phyloP scores from a whole-genome alignment of 345 rosid species.

The Xanthoceras sorbifolium region DNA sequence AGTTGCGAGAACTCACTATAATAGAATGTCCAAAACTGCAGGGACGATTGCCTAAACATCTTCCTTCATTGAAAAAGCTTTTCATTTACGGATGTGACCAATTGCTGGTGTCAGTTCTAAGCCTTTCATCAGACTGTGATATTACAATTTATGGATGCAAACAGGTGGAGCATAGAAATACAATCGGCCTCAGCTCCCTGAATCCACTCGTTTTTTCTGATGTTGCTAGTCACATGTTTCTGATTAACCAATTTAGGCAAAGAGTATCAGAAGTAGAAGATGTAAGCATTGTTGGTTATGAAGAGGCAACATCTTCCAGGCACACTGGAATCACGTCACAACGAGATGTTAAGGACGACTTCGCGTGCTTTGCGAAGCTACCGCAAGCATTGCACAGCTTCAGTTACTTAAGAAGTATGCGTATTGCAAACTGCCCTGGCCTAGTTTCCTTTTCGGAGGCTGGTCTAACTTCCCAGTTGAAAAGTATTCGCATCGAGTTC shows the following conservation, averaged over 20 bases:
- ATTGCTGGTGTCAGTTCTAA: constrained; percentile 8
- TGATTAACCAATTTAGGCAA: neutral
- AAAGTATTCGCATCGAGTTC: neutral
- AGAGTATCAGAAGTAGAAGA: neutral
- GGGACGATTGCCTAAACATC: constrained; percentile 24
- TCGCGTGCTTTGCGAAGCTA: neutral
- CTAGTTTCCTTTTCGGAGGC: neutral
- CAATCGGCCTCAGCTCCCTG: neutral
- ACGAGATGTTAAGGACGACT: neutral
- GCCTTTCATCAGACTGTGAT: neutral
- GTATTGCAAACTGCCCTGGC: neutral
- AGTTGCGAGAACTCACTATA: constrained; percentile 33
- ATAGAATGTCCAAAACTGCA: constrained; percentile 26
- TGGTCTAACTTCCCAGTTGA: constrained; percentile 1
- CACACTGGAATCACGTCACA: too few relatives aligned
- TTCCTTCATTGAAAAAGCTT: constrained; percentile 20
- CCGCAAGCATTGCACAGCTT: neutral
- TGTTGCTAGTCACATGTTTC: neutral
- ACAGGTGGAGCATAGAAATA: neutral
- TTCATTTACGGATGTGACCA: neutral
- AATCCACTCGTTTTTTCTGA: neutral
- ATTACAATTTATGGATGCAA: constrained; percentile 11
- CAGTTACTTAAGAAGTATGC: neutral
- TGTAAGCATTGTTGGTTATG: neutral
- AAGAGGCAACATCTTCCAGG: neutral